Base-by-base conservation (phyloP, 2,329 filamentous ascomycete genomes). In the Ambrosiella beaveri region DNA sequence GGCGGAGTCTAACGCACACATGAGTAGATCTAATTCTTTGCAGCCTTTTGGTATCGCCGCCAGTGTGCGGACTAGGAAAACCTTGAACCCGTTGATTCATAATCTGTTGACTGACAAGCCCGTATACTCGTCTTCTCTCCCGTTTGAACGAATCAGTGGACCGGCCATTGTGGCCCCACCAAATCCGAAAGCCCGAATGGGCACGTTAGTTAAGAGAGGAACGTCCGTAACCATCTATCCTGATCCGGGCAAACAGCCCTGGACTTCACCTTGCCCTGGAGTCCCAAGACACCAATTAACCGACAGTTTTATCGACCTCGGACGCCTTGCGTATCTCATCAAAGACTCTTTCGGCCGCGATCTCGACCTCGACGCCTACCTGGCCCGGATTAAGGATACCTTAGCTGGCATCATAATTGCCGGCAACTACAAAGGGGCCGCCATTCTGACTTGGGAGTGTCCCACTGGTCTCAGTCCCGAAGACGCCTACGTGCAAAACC, bases 71-170 rank as follows among this genome's bases (percentile, higher is more conserved):
- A 81, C 78, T 0, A 71, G 78, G 59, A 73, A 72, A 52, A 75
- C 73, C 59, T 76, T 78, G 65, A 98, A 98, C 65, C 89, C 90
- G 0, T 74, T 98, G 1, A 93, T 98, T 51, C 89, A 98, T 70
- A 97, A 96, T 65, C 80, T 98, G 1, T 77, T 98, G 8, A 98
- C 93, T 1, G 93, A 98, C 70, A 94, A 95, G 65, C 91, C 93
- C 0, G 79, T 90, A 12, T 85, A 89, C 63, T 97, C 93, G 1
- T 93, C 93, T 1, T 98, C 93, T 0, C 74, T 98, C 0, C 93
- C 93, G 0, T 76, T 82, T 6, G 79, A 82, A 45, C 78, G 86
- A 54, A 77, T 88, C 38, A 72, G 68, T 58, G 44, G 55, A 35
- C 57, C 60, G 5, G 45, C 57, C 17, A 49, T 58, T 11, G 15